Percentiles rank a stretch among this genome's conserved stretches.
phyloP scores from a whole-genome alignment of 352 stramenopile genomes.

The Pythium folliculosum region DNA sequence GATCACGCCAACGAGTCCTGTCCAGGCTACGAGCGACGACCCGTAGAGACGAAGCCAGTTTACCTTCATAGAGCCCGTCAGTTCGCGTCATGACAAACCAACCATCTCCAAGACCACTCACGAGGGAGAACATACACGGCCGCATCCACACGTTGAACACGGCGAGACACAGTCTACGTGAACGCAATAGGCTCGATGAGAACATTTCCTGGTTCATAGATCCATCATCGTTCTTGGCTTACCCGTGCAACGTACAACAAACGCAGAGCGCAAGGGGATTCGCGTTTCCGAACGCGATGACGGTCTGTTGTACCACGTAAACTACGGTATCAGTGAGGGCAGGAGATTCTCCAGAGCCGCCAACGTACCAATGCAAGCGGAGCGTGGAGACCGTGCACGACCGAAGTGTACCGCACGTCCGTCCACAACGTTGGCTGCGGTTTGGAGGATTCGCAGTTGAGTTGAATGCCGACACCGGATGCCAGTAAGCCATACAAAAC shows the following conservation, averaged over 20 bases:
- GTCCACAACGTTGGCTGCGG: constrained; percentile 62
- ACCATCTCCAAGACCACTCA: constrained; percentile 18
- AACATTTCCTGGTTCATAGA: neutral
- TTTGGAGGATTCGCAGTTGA: constrained; percentile 58
- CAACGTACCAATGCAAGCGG: constrained; percentile 50
- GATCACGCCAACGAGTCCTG: constrained; percentile 37
- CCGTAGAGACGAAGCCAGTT: constrained; percentile 55
- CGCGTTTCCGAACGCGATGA: constrained; percentile 28
- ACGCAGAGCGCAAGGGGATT: constrained; percentile 25
- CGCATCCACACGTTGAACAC: constrained; percentile 48
- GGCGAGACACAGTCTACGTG: constrained; percentile 14
- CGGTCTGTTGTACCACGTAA: constrained; percentile 10
- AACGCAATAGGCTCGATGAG: neutral
- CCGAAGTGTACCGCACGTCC: constrained; percentile 46
- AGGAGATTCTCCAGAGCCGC: neutral
- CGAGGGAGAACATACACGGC: constrained; percentile 48
- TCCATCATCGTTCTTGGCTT: neutral
- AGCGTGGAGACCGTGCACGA: constrained; percentile 39
- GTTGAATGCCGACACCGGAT: constrained; percentile 46
- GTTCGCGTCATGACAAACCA: neutral
- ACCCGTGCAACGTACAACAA: constrained; percentile 14
- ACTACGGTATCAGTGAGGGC: neutral
- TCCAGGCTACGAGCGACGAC: constrained; percentile 44
- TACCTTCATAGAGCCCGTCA: constrained; percentile 32
- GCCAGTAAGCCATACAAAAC: constrained; percentile 37